phyloP scores from a whole-genome alignment of 1,284 basidiomycete genomes.

The Marasmius sp. region DNA sequence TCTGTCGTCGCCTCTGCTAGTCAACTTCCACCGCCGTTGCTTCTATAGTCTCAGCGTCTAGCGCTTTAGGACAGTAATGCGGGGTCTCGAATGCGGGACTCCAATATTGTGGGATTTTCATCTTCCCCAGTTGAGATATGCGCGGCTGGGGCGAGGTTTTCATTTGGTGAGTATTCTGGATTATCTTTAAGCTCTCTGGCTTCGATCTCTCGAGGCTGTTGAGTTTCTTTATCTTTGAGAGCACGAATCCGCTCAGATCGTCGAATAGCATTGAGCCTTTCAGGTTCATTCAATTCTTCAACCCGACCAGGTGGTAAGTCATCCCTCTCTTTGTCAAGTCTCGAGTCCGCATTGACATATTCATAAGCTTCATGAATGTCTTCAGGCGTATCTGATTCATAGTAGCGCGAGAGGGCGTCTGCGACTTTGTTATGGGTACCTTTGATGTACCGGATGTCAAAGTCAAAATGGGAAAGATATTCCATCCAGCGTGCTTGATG shows the following conservation, averaged over 20 bases:
- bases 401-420: constrained; percentile 33
- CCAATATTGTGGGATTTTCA: too few relatives aligned
- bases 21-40: too few relatives aligned
- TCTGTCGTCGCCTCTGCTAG: too few relatives aligned
- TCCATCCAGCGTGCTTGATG: constrained; percentile 32
- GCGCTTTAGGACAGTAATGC: too few relatives aligned
- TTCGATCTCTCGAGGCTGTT: background rate
- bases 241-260: constrained; percentile 1
- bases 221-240: background rate
- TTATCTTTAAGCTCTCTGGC: background rate
- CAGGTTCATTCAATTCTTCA: background rate
- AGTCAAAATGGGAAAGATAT: constrained; percentile 31
- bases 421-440: constrained; percentile 32
- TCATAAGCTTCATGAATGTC: constrained; percentile 18
- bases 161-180: background rate
- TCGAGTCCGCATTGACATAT: constrained; percentile 26
- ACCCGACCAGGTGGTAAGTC: constrained; percentile 18
- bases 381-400: constrained; percentile 21
- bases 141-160: background rate
- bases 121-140: background rate
- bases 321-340: constrained; percentile 26
- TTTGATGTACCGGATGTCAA: constrained; percentile 30
- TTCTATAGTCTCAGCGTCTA: too few relatives aligned
- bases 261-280: background rate
- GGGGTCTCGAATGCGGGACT: too few relatives aligned